phyloP scores from a whole-genome alignment of 805 yeast genomes.

The Candida silvatica region DNA sequence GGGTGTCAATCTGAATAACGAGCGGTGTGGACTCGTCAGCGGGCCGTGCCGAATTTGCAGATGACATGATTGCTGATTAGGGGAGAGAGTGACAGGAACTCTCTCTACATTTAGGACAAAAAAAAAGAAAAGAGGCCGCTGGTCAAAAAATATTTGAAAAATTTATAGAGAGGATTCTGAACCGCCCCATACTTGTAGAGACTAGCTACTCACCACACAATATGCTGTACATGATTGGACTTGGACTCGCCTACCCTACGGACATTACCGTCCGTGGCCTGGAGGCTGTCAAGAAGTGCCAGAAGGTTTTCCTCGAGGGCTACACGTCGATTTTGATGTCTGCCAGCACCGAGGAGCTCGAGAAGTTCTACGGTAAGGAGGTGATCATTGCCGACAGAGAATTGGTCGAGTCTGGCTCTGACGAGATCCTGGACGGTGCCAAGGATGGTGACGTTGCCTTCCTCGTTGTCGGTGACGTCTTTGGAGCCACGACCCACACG shows the following conservation, averaged over 20 bases:
- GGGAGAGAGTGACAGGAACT: no score
- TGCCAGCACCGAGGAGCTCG: conserved; percentile 67
- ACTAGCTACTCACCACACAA: no score
- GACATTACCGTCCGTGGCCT: conserved; percentile 95
- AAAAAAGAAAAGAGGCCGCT: no score
- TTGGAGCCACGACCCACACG: conserved; percentile 97
- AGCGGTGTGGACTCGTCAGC: no score
- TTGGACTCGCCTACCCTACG: conserved; percentile 80
- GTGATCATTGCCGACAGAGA: conserved; percentile 91
- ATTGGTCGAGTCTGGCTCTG: conserved; percentile 84
- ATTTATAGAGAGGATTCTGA: no score
- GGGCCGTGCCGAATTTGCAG: no score
- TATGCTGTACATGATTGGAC: conserved; percentile 87
- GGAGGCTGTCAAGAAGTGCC: conserved; percentile 73
- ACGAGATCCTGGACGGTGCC: conserved; percentile 70
- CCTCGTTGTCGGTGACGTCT: conserved; percentile 94
- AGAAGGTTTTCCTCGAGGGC: conserved; percentile 90
- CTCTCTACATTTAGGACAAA: no score
- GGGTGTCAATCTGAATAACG: no score
- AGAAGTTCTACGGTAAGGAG: conserved; percentile 76
- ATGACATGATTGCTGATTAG: no score
- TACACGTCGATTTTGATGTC: conserved; percentile 95
- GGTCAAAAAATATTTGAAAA: no score
- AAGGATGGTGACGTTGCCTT: conserved; percentile 82
- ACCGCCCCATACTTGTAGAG: no score